Base-by-base conservation (phyloP, 2,329 filamentous ascomycete genomes). In the Penicillium sp. region DNA sequence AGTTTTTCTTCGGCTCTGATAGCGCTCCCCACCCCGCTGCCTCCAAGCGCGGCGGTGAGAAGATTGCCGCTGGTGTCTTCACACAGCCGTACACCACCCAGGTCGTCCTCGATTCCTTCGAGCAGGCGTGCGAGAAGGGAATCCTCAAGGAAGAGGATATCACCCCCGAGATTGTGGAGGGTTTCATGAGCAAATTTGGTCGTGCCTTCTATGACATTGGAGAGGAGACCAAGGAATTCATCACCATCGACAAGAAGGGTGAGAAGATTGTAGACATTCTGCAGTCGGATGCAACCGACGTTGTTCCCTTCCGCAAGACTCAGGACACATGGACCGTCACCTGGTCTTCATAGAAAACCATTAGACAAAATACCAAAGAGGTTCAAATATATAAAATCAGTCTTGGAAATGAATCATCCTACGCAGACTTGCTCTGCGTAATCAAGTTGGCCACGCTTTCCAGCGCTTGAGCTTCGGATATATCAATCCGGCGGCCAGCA, bases 1-100 rank as follows among this genome's bases (percentile, higher is more conserved):
- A 85, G 61, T 88, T 88, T 74, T 89, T 89, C 74, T 85, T 93
- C 22, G 88, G 78, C 26, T 86, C 81, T n/a, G 89, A 91, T 71
- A 86, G 82, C 14, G 89, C 89, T n/a, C 89, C 90, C 70, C 85
- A 88, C 71, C 80, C 82, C 9, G 73, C 79, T 2, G 72, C 71
- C 10, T 81, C 83, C 60, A 87, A 87, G 75, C 77, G 80, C 54
- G 83, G 81, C 9, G 77, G 75, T 55, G 77, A 78, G 52, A 78
- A 75, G 63, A 75, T 73, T 22, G 79, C 84, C 27, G 84, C 85
- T 3, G 84, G 86, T 35, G 81, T 87, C 24, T 85, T 87, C 71
- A 87, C 85, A 9, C 85, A 87, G 72, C 82, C 82, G 35, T 82
- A 83, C 69, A 82, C 82, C 3, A 78, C 84, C 26, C 82, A 82